Evolutionary conservation across 2,329 filamentous ascomycete genomes (phyloP).

Genomic region (Zymoseptoria brevis): DNA sequence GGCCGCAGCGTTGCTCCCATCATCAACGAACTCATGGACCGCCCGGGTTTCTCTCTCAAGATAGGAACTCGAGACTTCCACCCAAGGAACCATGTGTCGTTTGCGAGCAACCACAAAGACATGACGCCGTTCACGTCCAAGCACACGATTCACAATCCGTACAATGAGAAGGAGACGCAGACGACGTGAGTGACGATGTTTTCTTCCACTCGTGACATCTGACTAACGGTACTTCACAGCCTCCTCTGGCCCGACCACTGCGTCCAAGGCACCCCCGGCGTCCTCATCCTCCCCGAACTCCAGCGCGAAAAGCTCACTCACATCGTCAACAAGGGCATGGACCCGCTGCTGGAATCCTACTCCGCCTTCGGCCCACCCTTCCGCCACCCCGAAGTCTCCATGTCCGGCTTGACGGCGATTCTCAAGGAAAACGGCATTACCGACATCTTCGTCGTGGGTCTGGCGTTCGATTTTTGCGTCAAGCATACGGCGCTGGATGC

Average conservation of each 20-base stretch:
- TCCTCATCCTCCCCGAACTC: conserved; percentile 66
- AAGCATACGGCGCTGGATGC: conserved; percentile 74
- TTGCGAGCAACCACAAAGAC: conserved; percentile 67
- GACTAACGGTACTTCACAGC: conserved; percentile 33
- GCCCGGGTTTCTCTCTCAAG: conserved; percentile 60
- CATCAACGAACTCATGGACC: conserved; percentile 66
- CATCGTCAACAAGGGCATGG: conserved; percentile 70
- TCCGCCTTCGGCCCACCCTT: conserved; percentile 84
- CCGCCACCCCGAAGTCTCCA: conserved; percentile 48
- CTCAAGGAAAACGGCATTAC: conserved; percentile 56
- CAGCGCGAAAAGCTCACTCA: conserved; percentile 51
- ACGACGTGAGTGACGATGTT: conserved; percentile 38
- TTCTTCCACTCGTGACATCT: not conserved
- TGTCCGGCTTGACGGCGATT: conserved; percentile 52
- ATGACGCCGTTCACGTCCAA: conserved; percentile 61
- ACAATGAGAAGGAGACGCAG: conserved; percentile 55
- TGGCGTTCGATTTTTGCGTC: conserved; percentile 89
- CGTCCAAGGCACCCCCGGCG: conserved; percentile 64
- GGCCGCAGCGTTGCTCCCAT: conserved; percentile 62
- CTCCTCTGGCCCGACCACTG: conserved; percentile 89
- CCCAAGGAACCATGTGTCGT: conserved; percentile 74
- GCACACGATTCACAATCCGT: conserved; percentile 58
- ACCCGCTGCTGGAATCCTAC: conserved; percentile 80
- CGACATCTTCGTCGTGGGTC: conserved; percentile 75
- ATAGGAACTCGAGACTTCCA: conserved; percentile 93